Evolutionary conservation across 139 green algal genomes (phyloP), one percentile per base, ranked within the genome.

Genomic region (Protoeuglena noctilucae): DNA sequence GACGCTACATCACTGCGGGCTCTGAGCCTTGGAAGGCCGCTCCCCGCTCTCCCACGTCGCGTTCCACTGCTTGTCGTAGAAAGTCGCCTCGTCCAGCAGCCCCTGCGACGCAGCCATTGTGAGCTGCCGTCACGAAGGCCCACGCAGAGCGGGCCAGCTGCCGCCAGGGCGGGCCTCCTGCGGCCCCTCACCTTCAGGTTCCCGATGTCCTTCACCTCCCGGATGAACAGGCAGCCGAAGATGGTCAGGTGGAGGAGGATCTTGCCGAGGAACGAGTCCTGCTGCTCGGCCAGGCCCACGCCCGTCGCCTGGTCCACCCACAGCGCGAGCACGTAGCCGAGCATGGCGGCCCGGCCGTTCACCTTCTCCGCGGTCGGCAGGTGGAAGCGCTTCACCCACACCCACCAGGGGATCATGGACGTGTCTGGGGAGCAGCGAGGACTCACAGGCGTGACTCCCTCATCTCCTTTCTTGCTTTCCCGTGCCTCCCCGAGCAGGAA

Each of bases 331-430:
- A 90, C 61, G 66, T 95, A 95, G 53, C 84, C 86, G 47, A 95
- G 59, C 86, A 95, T 95, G 43, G 78, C 80, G 7, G 86, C 86
- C n/a, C 86, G 71, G 17, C 86, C 86, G 61, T 95, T 95, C 0
- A 93, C 72, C 76, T 93, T 94, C 73, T 95, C 86, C 34, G 86
- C 86, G 77, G 86, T 67, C 17, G 17, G 26, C 50, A 95, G 75
- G 67, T 95, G 86, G 81, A 94, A 95, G 51, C 86, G 77, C 59
- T 68, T 69, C 48, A 95, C 80, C 86, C 86, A 95, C 14, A 84
- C 86, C 83, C 81, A 93, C 86, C 83, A 93, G 18, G 86, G 86
- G 63, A 95, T 88, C 66, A 93, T 80, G 30, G 31, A 48, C 22
- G 86, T 95, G 75, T 95, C n/a, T n/a, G n/a, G n/a, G n/a, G n/a